A percentile compares a stretch with the other conserved stretches of the same genome.
Evolutionary conservation across 1,284 basidiomycete species (phyloP).

Genomic region (Ganoderma multipileum): DNA sequence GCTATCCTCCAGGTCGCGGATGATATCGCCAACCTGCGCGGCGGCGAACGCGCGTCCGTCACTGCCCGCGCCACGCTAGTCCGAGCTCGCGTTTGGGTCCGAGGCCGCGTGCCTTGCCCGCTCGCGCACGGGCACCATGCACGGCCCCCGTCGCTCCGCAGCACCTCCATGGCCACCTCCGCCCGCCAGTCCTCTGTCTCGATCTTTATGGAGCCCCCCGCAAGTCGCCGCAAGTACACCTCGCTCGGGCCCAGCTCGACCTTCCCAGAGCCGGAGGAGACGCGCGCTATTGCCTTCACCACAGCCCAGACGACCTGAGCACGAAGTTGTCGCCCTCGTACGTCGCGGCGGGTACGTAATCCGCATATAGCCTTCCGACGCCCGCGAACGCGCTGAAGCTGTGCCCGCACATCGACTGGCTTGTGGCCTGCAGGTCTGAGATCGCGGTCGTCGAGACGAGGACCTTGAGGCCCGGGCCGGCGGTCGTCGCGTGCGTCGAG

Average conservation of each 20-base stretch:
- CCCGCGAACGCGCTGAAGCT: conserved; percentile 78
- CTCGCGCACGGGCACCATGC: conserved; percentile 62
- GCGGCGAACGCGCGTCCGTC: conserved; percentile 74
- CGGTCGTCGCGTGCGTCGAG: conserved; percentile 76
- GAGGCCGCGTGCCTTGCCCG: conserved; percentile 47
- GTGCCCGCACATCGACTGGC: conserved; percentile 81
- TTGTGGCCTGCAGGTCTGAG: conserved; percentile 70
- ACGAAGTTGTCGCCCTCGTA: conserved; percentile 71
- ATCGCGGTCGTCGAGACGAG: conserved; percentile 61
- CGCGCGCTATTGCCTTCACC: conserved; percentile 61
- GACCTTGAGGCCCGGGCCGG: conserved; percentile 74
- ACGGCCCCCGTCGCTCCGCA: conserved; percentile 71
- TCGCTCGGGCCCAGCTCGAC: too few relatives aligned
- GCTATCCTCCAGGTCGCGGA: conserved; percentile 41
- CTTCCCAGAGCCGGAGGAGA: too few relatives aligned
- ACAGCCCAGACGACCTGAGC: conserved; percentile 78
- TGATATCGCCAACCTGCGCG: conserved; percentile 56
- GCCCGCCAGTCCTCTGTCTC: too few relatives aligned
- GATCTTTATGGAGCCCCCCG: neutral
- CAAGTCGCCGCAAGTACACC: too few relatives aligned
- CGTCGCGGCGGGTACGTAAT: conserved; percentile 72
- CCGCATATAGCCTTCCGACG: conserved; percentile 68
- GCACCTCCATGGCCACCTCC: conserved; percentile 48
- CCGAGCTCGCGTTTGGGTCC: conserved; percentile 55
- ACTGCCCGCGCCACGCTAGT: conserved; percentile 70